Conservation (phyloP, 805 yeast genomes). For the Jamesozyma piceae region DNA sequence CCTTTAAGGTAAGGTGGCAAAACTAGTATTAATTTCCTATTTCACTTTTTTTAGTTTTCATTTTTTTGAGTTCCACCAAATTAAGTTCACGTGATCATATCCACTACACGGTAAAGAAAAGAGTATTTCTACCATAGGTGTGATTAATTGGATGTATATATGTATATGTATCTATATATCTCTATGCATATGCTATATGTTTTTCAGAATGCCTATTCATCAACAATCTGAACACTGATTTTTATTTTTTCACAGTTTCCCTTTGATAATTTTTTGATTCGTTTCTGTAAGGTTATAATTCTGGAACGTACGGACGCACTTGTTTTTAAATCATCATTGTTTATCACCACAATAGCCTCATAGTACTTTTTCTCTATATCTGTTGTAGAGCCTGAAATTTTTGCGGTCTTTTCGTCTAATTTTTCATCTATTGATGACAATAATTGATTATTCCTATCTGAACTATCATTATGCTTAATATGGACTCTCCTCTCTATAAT, state of each 20-base stretch:
- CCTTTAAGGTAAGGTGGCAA: background rate
- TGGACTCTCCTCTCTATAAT: conserved; percentile 23
- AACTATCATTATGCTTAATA: conserved; percentile 13
- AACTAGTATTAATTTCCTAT: background rate
- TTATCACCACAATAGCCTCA: conserved; percentile 36
- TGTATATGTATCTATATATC: background rate
- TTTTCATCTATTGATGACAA: conserved; percentile 11
- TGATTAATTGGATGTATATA: background rate
- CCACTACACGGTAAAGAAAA: too few species aligned
- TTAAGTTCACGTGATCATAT: background rate
- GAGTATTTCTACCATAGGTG: too few species aligned
- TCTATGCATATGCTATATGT: background rate
- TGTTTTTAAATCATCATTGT: conserved; percentile 47
- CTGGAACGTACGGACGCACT: conserved; percentile 51
- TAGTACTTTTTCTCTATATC: conserved; percentile 15
- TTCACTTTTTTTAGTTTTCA: background rate
- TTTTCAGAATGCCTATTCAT: conserved; percentile 5
- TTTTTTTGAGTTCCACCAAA: background rate
- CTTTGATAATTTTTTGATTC: conserved; percentile 46
- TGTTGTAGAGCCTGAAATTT: background rate
- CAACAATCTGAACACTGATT: conserved; percentile 40
- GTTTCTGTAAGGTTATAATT: conserved; percentile 50
- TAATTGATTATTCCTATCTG: conserved; percentile 7
- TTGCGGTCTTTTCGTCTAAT: conserved; percentile 1
- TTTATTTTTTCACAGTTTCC: conserved; percentile 43